Evolutionary conservation across 257 asterid genomes (phyloP).

Genomic region (Solanum tarijense): DNA sequence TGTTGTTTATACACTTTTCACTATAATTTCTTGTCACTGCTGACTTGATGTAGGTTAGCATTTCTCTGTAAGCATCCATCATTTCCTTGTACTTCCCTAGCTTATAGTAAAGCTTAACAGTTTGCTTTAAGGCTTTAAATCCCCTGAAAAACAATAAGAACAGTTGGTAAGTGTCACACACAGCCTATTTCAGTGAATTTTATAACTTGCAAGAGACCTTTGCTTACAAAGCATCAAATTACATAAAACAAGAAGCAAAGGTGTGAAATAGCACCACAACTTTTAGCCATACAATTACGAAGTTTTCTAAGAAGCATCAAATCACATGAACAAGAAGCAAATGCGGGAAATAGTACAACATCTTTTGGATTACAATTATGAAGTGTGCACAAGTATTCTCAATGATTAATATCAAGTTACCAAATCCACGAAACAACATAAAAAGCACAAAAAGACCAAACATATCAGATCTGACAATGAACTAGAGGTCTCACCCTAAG

Average conservation of each 20-base stretch:
- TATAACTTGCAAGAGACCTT: background rate
- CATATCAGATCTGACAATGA: background rate
- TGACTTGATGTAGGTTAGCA: conserved; percentile 85
- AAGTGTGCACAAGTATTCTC: background rate
- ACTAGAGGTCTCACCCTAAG: background rate
- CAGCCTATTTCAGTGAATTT: background rate
- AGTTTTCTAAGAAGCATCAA: background rate
- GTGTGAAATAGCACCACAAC: background rate
- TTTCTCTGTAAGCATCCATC: conserved; percentile 94
- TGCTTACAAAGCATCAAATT: background rate
- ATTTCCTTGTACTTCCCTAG: conserved; percentile 82
- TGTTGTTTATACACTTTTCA: conserved; percentile 88
- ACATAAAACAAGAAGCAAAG: background rate
- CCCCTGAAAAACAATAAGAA: conserved; percentile 56
- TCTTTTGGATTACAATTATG: background rate
- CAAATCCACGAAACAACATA: background rate
- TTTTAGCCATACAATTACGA: background rate
- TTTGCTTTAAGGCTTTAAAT: conserved; percentile 93
- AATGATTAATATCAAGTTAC: background rate
- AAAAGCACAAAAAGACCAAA: background rate
- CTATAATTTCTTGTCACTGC: conserved; percentile 98
- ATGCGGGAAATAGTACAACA: background rate
- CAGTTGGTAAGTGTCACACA: background rate
- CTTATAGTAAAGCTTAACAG: conserved; percentile 89
- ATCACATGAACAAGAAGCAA: background rate